Evolutionary conservation across 140 eudicot species (phyloP).

Genomic region (Bidens hawaiensis): DNA sequence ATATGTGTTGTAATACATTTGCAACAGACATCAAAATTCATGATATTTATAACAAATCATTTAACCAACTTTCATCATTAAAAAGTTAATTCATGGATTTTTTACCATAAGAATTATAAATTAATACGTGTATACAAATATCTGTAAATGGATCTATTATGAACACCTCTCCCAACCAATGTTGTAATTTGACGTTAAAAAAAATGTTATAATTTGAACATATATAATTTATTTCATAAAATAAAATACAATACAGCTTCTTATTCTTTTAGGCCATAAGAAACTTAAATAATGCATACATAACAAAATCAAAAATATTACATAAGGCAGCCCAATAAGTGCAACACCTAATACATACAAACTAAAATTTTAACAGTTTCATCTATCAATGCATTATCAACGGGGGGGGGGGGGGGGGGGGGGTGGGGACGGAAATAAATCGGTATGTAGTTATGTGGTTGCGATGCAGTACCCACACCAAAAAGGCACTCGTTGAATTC

Average conservation of each 20-base stretch:
- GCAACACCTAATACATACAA: background rate
- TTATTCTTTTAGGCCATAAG: background rate
- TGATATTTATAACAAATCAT: no score
- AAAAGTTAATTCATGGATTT: no score
- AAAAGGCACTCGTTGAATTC: slow-evolving; percentile 52
- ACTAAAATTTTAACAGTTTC: background rate
- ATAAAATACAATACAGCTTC: background rate
- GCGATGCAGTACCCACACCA: slow-evolving; percentile 51
- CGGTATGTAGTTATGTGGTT: slow-evolving; percentile 42
- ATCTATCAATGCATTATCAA: background rate
- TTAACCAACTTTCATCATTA: no score
- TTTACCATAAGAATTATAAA: no score
- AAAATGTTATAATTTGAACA: no score
- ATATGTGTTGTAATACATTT: no score
- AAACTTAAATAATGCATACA: background rate
- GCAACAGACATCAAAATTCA: no score
- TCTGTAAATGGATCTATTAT: no score
- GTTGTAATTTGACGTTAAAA: no score
- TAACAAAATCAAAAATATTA: background rate
- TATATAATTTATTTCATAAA: background rate
- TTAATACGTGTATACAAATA: no score
- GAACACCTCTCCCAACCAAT: no score
- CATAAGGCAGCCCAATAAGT: background rate
- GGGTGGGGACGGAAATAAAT: slow-evolving; percentile 53
- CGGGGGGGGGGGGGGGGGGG: no score